Conservation (phyloP, 2,329 filamentous ascomycete genomes). For the Hymenoscyphus fructigenus region DNA sequence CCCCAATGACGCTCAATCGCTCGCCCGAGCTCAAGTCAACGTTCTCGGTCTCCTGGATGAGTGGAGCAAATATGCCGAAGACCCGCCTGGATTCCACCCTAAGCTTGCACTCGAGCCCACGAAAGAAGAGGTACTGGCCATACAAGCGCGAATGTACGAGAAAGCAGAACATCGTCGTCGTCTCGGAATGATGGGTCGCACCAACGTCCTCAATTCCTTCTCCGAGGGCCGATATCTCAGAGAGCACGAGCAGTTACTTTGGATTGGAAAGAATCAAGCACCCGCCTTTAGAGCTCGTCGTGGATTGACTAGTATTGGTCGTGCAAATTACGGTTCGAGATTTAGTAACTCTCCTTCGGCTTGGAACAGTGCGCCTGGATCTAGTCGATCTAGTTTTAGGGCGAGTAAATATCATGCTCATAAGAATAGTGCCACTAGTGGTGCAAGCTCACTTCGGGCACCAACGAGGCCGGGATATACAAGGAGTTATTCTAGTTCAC, state of each 20-base stretch:
- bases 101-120: constrained; percentile 44
- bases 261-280: constrained; percentile 39
- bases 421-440: neutral
- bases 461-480: neutral
- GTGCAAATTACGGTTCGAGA: neutral
- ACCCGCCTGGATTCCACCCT: constrained; percentile 40
- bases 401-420: neutral
- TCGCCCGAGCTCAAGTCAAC: constrained; percentile 61
- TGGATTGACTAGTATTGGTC: neutral
- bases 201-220: constrained; percentile 59
- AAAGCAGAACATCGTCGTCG: constrained; percentile 53
- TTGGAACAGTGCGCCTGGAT: neutral
- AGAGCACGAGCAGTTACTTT: constrained; percentile 61
- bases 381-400: neutral
- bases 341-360: neutral
- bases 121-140: constrained; percentile 47
- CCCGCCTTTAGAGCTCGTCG: neutral
- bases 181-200: constrained; percentile 57
- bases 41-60: constrained; percentile 60
- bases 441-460: neutral
- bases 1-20: constrained; percentile 59
- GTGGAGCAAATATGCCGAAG: constrained; percentile 54
- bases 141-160: constrained; percentile 57
- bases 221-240: constrained; percentile 58
- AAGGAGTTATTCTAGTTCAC: constrained; percentile 6